These are phyloP conservation scores for Neopestalotiopsis sp. DNA, from an alignment of 2,329 filamentous ascomycete genomes.

Conservation along the genomic window DNA sequence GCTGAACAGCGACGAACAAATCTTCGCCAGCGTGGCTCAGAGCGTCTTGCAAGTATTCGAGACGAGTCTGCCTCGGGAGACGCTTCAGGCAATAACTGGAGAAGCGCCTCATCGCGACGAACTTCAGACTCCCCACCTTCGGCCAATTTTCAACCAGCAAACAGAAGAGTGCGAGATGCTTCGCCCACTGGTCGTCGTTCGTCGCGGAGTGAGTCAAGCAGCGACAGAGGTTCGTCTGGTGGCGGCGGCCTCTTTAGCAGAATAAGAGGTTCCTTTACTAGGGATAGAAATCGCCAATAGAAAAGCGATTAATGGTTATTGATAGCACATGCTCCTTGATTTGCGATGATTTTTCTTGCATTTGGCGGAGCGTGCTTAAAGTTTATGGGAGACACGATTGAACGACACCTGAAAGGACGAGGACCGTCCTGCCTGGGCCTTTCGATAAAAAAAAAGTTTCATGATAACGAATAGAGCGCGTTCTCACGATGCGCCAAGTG, in stretches of 20 bases:
- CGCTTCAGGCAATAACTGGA: conserved; percentile 21
- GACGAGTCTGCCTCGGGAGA: conserved; percentile 27
- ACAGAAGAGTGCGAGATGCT: conserved; percentile 31
- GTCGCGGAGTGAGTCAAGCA: conserved; percentile 33
- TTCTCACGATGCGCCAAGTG: too few species aligned
- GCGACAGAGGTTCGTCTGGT: conserved; percentile 39
- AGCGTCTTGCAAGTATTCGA: conserved; percentile 21
- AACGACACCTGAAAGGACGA: not conserved
- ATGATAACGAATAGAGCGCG: too few species aligned
- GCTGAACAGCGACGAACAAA: conserved; percentile 29
- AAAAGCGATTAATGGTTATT: not conserved
- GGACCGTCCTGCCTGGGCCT: not conserved
- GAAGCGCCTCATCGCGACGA: conserved; percentile 22
- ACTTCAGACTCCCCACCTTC: conserved; percentile 33
- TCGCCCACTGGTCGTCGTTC: conserved; percentile 31
- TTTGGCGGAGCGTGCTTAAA: not conserved
- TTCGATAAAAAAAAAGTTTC: too few species aligned
- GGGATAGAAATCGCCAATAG: conserved; percentile 24
- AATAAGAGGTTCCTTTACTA: conserved; percentile 47
- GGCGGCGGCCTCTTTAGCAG: conserved; percentile 47
- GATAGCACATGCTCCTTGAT: not conserved
- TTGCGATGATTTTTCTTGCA: not conserved
- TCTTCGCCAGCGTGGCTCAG: conserved; percentile 26
- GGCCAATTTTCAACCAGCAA: conserved; percentile 23
- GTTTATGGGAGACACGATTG: not conserved